phyloP scores from a whole-genome alignment of 1,284 basidiomycete genomes.

The Inonotus obliquus region DNA sequence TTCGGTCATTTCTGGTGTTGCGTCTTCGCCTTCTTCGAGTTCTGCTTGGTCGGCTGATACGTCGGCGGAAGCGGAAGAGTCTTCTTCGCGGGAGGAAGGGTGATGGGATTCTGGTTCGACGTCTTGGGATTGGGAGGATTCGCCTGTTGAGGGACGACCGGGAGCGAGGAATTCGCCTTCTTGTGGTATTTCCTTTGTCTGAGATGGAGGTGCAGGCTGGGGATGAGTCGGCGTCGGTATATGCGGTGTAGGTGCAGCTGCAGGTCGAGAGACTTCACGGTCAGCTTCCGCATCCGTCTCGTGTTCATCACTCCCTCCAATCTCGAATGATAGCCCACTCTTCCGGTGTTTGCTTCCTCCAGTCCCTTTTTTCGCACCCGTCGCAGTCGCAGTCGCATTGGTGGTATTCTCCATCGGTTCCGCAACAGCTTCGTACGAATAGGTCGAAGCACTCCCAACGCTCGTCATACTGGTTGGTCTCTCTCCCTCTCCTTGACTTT shows the following conservation, averaged over 20 bases:
- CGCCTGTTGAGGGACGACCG: background rate
- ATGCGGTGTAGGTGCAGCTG: background rate
- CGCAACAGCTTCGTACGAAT: background rate
- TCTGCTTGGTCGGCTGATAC: background rate
- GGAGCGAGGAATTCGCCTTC: background rate
- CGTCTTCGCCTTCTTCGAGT: background rate
- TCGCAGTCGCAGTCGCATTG: background rate
- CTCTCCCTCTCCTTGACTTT: background rate
- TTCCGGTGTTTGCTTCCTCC: background rate
- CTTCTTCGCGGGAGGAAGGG: background rate
- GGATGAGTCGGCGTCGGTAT: background rate
- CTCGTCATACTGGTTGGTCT: background rate
- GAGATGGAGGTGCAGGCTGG: background rate
- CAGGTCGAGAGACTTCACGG: background rate
- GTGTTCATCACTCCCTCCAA: background rate
- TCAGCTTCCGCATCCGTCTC: constrained; percentile 3
- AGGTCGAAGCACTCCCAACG: background rate
- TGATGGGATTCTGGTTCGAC: background rate
- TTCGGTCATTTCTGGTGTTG: background rate
- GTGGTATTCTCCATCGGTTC: background rate
- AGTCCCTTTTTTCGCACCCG: no score
- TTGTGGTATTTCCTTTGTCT: background rate
- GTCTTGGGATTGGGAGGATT: background rate
- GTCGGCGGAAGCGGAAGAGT: background rate
- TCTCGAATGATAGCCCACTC: constrained; percentile 6